Percentiles rank a stretch among this genome's conserved stretches.
Evolutionary conservation across 345 rosid species (phyloP).

Genomic region (Eucalyptus fibrosa): DNA sequence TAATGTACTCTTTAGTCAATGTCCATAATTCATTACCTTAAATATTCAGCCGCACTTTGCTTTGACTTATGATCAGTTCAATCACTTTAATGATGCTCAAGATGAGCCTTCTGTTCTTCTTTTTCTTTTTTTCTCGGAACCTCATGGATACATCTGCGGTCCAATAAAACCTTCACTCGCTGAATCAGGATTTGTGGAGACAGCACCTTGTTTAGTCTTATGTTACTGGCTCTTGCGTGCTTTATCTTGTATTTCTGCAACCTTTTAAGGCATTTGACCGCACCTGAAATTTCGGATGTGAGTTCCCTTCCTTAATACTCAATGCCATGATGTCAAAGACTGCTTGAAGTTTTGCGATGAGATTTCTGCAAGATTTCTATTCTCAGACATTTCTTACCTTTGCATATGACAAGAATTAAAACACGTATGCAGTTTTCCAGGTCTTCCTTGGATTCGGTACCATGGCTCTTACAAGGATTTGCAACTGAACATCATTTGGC

Average conservation of each 20-base stretch:
- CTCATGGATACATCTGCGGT: neutral
- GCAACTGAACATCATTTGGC: conserved; percentile 49
- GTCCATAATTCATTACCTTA: neutral
- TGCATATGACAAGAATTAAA: neutral
- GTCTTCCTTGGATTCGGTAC: conserved; percentile 73
- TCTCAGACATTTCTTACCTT: neutral
- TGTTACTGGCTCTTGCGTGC: neutral
- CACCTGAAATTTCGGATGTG: neutral
- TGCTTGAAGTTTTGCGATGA: neutral
- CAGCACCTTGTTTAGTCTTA: neutral
- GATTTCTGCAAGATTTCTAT: neutral
- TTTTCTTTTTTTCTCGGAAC: neutral
- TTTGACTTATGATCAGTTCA: neutral
- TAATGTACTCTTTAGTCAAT: neutral
- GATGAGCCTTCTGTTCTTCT: neutral
- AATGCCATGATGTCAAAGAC: neutral
- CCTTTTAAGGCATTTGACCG: neutral
- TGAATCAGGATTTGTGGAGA: neutral
- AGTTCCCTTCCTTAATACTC: neutral
- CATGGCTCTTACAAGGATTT: conserved; percentile 61
- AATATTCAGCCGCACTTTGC: neutral
- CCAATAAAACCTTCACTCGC: neutral
- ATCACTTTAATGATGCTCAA: neutral
- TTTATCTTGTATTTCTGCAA: neutral
- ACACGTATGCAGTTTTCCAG: conserved; percentile 56